A percentile compares a stretch with the other conserved stretches of the same genome.
These are phyloP conservation scores for Salix koriyanagi DNA, from an alignment of 345 rosid species.

Conservation along the genomic window DNA sequence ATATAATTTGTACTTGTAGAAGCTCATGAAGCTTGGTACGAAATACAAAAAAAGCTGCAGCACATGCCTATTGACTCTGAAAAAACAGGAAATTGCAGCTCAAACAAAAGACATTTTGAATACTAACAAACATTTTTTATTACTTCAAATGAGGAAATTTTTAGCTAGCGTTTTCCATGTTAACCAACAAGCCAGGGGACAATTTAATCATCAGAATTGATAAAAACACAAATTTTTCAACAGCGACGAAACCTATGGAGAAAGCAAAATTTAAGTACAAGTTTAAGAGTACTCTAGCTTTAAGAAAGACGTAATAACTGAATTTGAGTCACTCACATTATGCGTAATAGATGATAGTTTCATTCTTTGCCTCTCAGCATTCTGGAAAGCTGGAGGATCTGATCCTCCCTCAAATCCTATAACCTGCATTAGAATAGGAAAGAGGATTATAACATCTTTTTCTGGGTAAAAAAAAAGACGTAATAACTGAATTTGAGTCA, in stretches of 20 bases:
- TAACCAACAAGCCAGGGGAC: background rate
- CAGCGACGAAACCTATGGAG: background rate
- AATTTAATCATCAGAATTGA: background rate
- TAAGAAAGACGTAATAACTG: constrained; percentile 13
- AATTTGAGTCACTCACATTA: constrained; percentile 28
- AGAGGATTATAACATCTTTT: constrained; percentile 5
- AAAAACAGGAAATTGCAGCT: background rate
- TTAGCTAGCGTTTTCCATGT: background rate
- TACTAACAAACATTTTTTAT: background rate
- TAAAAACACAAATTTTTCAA: background rate
- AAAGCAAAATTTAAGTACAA: background rate
- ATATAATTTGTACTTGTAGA: background rate
- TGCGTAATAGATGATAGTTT: constrained; percentile 40
- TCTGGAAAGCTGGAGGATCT: constrained; percentile 90
- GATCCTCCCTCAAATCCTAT: constrained; percentile 82
- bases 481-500: constrained; percentile 27
- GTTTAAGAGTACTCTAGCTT: constrained; percentile 4
- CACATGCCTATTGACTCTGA: background rate
- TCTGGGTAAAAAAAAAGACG: background rate
- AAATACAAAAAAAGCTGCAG: too few species aligned
- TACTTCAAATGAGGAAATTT: background rate
- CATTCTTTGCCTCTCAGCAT: constrained; percentile 67
- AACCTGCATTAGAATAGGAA: constrained; percentile 42
- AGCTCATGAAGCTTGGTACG: background rate
- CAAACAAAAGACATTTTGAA: background rate